phyloP scores from a whole-genome alignment of 1,284 basidiomycete species.

The Peniophora sp. region DNA sequence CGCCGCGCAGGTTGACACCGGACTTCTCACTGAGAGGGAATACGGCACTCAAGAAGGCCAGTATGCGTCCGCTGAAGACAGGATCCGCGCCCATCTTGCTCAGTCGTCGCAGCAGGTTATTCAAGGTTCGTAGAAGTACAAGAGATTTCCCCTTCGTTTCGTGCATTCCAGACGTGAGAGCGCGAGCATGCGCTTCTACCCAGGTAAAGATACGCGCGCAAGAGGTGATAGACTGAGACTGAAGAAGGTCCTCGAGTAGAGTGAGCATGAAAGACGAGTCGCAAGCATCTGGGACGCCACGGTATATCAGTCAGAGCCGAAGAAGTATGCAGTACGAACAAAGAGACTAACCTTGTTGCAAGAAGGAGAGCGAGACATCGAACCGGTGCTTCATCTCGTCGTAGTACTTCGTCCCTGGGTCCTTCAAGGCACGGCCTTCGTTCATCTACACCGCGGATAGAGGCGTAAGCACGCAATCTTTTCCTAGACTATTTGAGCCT shows the following conservation, averaged over 20 bases:
- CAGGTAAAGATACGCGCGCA: constrained; percentile 81
- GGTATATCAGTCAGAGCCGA: neutral
- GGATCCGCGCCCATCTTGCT: constrained; percentile 79
- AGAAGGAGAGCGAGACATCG: constrained; percentile 65
- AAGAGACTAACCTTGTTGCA: constrained; percentile 53
- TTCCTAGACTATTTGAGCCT: neutral
- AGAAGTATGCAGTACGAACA: neutral
- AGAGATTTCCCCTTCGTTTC: constrained; percentile 85
- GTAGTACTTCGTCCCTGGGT: constrained; percentile 48
- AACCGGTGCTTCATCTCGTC: constrained; percentile 50
- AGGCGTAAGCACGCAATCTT: neutral
- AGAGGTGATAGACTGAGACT: constrained; percentile 73
- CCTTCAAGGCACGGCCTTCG: constrained; percentile 49
- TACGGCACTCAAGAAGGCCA: constrained; percentile 78
- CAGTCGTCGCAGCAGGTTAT: constrained; percentile 78
- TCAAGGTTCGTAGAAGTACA: constrained; percentile 74
- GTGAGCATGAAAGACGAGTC: constrained; percentile 50
- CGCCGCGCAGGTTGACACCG: constrained; percentile 84
- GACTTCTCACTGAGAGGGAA: constrained; percentile 85
- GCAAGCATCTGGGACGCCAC: constrained; percentile 38
- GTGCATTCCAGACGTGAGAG: constrained; percentile 67
- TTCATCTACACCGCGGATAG: constrained; percentile 33
- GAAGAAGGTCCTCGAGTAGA: constrained; percentile 69
- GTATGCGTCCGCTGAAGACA: constrained; percentile 81
- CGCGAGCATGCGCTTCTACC: constrained; percentile 63